Conservation (phyloP, 805 yeast genomes). For the Spathaspora girioi region DNA sequence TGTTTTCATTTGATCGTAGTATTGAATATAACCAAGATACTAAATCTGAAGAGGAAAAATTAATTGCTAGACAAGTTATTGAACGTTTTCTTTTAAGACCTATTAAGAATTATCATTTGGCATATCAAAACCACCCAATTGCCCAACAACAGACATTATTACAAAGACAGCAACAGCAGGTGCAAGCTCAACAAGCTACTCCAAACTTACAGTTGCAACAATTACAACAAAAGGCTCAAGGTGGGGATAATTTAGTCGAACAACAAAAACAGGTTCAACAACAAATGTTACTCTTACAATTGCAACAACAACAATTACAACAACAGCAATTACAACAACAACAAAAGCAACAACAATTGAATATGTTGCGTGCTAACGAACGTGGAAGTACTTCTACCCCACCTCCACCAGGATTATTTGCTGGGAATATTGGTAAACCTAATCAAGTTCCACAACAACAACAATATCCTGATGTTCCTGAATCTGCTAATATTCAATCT, state of each 20-base stretch:
- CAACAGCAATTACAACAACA: constrained; percentile 24
- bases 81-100: constrained; percentile 39
- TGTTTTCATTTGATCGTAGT: constrained; percentile 46
- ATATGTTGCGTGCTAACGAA: constrained; percentile 26
- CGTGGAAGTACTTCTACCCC: constrained; percentile 48
- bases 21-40: constrained; percentile 24
- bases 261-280: constrained; percentile 16
- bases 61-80: constrained; percentile 36
- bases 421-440: constrained; percentile 17
- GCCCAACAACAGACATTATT: constrained; percentile 29
- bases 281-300: constrained; percentile 30
- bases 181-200: constrained; percentile 22
- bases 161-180: constrained; percentile 27
- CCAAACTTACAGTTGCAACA: constrained; percentile 15
- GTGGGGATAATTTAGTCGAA: constrained; percentile 5
- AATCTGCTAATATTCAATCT: constrained; percentile 21
- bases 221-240: constrained; percentile 21
- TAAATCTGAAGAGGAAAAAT: constrained; percentile 32
- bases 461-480: constrained; percentile 10
- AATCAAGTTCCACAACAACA: constrained; percentile 8
- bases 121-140: constrained; percentile 42
- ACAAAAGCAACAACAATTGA: constrained; percentile 14
- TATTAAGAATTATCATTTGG: constrained; percentile 42
- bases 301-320: constrained; percentile 30
- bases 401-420: constrained; percentile 72